Percentiles rank a stretch among this genome's conserved stretches.
Evolutionary conservation across 225 moss, liverwort and hornwort species (phyloP).

Genomic region (Thuidium tamariscinum): DNA sequence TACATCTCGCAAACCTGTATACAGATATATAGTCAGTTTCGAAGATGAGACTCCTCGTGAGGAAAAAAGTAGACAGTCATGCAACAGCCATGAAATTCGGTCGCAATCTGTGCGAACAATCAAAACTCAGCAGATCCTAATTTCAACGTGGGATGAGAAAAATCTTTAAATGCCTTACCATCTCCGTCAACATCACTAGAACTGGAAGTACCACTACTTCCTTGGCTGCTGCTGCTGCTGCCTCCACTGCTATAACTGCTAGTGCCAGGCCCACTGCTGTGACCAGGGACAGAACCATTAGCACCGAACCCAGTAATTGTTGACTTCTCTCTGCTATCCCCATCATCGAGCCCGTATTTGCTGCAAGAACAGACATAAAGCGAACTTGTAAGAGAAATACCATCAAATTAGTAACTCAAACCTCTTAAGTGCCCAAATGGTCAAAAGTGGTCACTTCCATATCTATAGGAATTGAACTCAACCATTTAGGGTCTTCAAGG

Average conservation of each 20-base stretch:
- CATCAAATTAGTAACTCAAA: neutral
- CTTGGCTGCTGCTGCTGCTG: slow-evolving; percentile 81
- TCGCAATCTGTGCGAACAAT: neutral
- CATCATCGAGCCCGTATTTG: slow-evolving; percentile 35
- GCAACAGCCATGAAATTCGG: neutral
- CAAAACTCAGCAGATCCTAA: neutral
- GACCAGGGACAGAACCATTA: slow-evolving; percentile 40
- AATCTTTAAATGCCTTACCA: neutral
- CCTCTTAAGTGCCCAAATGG: neutral
- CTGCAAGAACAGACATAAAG: neutral
- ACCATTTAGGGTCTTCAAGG: neutral
- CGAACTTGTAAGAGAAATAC: neutral
- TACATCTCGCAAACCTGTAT: slow-evolving; percentile 56
- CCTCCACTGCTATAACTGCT: slow-evolving; percentile 86
- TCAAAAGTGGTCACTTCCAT: neutral
- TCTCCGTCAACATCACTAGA: slow-evolving; percentile 68
- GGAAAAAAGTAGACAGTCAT: neutral
- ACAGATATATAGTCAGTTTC: slow-evolving; percentile 7
- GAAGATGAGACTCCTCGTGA: neutral
- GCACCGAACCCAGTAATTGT: slow-evolving; percentile 34
- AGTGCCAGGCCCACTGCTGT: slow-evolving; percentile 54
- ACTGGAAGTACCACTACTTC: slow-evolving; percentile 82
- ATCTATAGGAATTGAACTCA: neutral
- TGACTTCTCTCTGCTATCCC: slow-evolving; percentile 37
- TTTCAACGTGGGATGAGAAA: neutral